Percentiles rank a stretch among this genome's conserved stretches.
These are phyloP conservation scores for Ramaria rubella DNA, from an alignment of 768 basidiomycete genomes.

Conservation along the genomic window DNA sequence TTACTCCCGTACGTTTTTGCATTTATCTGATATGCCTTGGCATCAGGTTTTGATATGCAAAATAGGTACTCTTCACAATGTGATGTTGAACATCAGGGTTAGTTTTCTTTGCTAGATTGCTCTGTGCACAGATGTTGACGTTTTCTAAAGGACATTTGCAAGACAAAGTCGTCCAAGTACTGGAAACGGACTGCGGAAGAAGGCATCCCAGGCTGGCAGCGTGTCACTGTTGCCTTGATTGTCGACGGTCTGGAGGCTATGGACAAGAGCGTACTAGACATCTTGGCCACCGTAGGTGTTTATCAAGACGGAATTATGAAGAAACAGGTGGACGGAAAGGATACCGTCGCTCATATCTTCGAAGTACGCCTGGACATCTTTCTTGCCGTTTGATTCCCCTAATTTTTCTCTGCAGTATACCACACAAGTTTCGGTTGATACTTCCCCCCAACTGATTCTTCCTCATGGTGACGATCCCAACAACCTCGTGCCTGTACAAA, in stretches of 20 bases:
- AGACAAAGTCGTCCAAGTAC: constrained; percentile 89
- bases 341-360: constrained; percentile 91
- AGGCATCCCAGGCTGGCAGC: constrained; percentile 84
- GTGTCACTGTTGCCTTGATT: constrained; percentile 83
- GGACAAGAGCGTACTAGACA: constrained; percentile 90
- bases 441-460: constrained; percentile 83
- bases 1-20: constrained; percentile 50
- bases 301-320: constrained; percentile 97
- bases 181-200: constrained; percentile 81
- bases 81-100: constrained; percentile 93
- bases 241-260: constrained; percentile 91
- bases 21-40: constrained; percentile 9
- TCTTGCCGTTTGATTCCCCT: constrained; percentile 3
- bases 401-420: constrained; percentile 60
- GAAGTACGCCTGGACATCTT: constrained; percentile 46
- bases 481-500: constrained; percentile 88
- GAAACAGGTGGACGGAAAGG: constrained; percentile 82
- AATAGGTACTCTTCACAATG: constrained; percentile 75
- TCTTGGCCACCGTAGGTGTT: constrained; percentile 84
- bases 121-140: not conserved
- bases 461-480: constrained; percentile 87
- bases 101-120: not conserved
- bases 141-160: constrained; percentile 65
- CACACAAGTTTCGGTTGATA: constrained; percentile 89
- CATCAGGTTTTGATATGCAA: constrained; percentile 20